phyloP scores from a whole-genome alignment of 2,329 filamentous ascomycete genomes.

The Talaromyces sp. region DNA sequence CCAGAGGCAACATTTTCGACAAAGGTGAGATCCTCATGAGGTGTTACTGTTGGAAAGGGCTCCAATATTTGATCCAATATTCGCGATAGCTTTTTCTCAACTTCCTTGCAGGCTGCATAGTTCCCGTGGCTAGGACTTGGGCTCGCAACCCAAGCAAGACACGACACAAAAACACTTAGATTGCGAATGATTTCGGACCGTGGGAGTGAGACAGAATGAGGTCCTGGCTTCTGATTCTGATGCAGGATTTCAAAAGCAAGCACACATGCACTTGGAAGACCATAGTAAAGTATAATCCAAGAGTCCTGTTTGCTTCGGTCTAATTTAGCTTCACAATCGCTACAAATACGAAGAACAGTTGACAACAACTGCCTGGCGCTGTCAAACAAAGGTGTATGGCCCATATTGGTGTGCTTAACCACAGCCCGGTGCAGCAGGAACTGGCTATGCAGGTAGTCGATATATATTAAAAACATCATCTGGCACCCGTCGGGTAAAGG shows the following conservation, averaged over 20 bases:
- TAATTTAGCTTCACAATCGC: conserved; percentile 27
- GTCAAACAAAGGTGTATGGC: conserved; percentile 31
- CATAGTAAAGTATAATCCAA: conserved; percentile 32
- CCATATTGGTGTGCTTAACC: conserved; percentile 31
- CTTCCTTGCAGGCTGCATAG: conserved; percentile 34
- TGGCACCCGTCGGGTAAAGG: conserved; percentile 17
- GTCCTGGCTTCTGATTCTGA: conserved; percentile 29
- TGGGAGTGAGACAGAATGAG: conserved; percentile 20
- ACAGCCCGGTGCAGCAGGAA: conserved; percentile 35
- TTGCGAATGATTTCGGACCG: conserved; percentile 27
- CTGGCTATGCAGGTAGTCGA: conserved; percentile 35
- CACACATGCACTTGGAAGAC: conserved; percentile 29
- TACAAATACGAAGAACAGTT: conserved; percentile 29
- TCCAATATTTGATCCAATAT: conserved; percentile 37
- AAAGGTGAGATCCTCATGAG: conserved; percentile 21
- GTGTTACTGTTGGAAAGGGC: conserved; percentile 27
- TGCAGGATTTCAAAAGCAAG: conserved; percentile 30
- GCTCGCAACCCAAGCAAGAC: conserved; percentile 31
- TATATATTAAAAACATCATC: conserved; percentile 27
- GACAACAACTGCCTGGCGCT: conserved; percentile 32
- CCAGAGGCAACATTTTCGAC: conserved; percentile 31
- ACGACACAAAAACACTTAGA: conserved; percentile 23
- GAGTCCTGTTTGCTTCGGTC: conserved; percentile 34
- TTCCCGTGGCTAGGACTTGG: conserved; percentile 35
- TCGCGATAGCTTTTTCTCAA: conserved; percentile 34